Evolutionary conservation across 2,329 filamentous ascomycete species (phyloP).

Genomic region (Penicillium corylophilum): DNA sequence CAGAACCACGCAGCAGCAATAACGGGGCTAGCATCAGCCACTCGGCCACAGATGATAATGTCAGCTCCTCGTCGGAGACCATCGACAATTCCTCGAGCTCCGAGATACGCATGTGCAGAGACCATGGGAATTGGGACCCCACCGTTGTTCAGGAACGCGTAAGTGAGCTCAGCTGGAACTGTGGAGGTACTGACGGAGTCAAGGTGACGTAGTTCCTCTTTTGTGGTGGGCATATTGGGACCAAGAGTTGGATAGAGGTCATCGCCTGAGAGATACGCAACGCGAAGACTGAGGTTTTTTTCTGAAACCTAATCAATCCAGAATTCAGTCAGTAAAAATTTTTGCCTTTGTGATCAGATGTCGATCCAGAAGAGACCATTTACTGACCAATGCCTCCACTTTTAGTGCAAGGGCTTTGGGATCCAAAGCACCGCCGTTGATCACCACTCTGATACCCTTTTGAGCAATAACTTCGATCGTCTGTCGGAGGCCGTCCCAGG

Average conservation of each 20-base stretch:
- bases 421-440: neutral
- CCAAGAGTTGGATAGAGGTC: neutral
- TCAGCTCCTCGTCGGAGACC: conserved; percentile 40
- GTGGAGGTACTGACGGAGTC: neutral
- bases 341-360: neutral
- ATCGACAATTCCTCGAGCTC: conserved; percentile 25
- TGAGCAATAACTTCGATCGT: neutral
- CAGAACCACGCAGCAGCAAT: conserved; percentile 59
- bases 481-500: neutral
- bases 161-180: neutral
- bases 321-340: neutral
- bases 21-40: conserved; percentile 50
- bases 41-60: conserved; percentile 45
- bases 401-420: neutral
- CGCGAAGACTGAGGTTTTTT: neutral
- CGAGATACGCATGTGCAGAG: neutral
- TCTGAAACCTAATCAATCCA: neutral
- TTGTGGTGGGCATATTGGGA: neutral
- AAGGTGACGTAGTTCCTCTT: neutral
- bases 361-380: neutral
- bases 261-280: neutral
- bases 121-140: neutral
- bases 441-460: neutral
- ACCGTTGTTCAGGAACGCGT: neutral
- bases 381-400: neutral